Base-by-base conservation (phyloP, 2,329 filamentous ascomycete species). In the Penicillium brasilianum region DNA sequence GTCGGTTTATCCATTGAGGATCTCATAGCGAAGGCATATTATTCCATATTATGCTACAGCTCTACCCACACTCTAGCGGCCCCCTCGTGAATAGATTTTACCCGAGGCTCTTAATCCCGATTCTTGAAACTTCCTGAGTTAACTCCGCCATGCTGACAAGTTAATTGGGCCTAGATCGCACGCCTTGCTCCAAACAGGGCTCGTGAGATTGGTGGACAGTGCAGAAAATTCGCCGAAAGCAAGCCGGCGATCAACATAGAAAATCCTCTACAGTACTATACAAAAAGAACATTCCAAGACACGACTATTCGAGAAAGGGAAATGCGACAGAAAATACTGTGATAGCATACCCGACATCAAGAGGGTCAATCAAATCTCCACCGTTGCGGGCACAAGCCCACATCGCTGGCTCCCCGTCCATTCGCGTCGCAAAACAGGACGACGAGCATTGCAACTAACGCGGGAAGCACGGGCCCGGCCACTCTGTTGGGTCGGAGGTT, bases 401-500 rank as follows among this genome's bases (percentile, higher is more conserved):
- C 59, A 60, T 32, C 34, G 32, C 36, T 6, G 20, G 39, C 50
- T 34, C 50, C 34, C 28, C 8, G 32, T 22, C 50, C 34, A 52
- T 36, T 39, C 49, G 20, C 49, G n/a, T 20, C 57, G 32, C 18
- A 39, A 32, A 25, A 53, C 34, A 18, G 20, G 22, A 22, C 34
- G 22, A 22, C 34, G 16, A 39, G 18, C n/a, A 34, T 5, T 34
- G 32, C 37, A 65, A 60, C 69, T 69, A 72, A 69, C 53, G 67
- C 66, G 67, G 66, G 69, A 71, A 68, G 71, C 67, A 72, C 66
- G 65, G 66, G 62, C 69, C 65, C 63, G 66, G 71, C 71, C 71
- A 65, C 53, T 51, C 64, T 71, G 63, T 60, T 69, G 71, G 69
- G 67, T 69, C 63, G 28, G 14, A 22, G 25, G 41, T 46, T 46